Conservation (phyloP, 768 basidiomycete genomes). For the Lactarius sp. region DNA sequence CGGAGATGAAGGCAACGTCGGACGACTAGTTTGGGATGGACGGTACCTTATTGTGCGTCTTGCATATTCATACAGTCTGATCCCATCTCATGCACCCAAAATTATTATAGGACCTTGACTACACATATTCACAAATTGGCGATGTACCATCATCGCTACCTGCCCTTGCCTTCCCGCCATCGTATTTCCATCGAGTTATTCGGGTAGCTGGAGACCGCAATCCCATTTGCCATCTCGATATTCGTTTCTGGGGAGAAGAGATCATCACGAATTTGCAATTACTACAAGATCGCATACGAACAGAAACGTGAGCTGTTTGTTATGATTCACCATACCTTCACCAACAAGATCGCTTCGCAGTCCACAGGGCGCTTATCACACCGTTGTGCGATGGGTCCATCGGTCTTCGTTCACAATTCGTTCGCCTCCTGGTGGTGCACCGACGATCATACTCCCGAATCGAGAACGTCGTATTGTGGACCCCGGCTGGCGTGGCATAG, state of each 20-base stretch:
- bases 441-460: conserved; percentile 29
- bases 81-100: background rate
- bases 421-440: conserved; percentile 38
- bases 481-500: conserved; percentile 75
- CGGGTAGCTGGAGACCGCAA: conserved; percentile 42
- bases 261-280: conserved; percentile 69
- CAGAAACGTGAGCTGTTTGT: conserved; percentile 63
- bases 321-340: conserved; percentile 15
- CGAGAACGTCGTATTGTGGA: conserved; percentile 46
- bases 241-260: conserved; percentile 75
- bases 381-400: conserved; percentile 82
- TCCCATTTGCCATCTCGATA: conserved; percentile 65
- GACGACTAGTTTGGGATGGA: conserved; percentile 86
- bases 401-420: conserved; percentile 71
- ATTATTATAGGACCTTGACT: conserved; percentile 67
- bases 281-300: conserved; percentile 68
- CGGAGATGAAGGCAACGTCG: conserved; percentile 80
- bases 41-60: conserved; percentile 72
- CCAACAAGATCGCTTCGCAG: conserved; percentile 35
- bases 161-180: conserved; percentile 76
- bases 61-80: conserved; percentile 17
- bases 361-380: conserved; percentile 74
- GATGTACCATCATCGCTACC: conserved; percentile 79
- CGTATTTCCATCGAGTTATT: conserved; percentile 85
- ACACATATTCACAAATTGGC: conserved; percentile 68